Evolutionary conservation across 805 yeast species (phyloP), one percentile per base, ranked within the genome.

Genomic region (Trichomonascus vanleenenianus): DNA sequence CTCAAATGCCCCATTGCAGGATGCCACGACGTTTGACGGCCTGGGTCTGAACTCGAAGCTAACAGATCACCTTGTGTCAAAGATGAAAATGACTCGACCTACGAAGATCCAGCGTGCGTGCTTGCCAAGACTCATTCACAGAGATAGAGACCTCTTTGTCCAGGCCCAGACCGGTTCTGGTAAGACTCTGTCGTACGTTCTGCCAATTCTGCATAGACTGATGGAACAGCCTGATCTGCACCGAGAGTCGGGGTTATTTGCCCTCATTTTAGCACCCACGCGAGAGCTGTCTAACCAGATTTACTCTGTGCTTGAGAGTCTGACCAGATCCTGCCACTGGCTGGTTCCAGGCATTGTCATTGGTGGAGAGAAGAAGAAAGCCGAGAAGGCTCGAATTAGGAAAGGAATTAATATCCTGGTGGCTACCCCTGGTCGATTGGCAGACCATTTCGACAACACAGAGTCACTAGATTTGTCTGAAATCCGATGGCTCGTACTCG

Each of bases 151-250:
- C 64, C 67, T 88, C 46, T 84, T 93, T 54, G 84, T 93, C 40
- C 94, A 88, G 59, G 96, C 99, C 0, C 97, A 94, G 65, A 93
- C 99, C 0, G 99, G 99, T 44, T 89, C 97, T 0, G 99, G 99
- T 64, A 93, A 93, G 64, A 93, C 99, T 0, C 65, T 93, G 46
- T 81, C 97, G 0, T 94, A 85, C 61, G 68, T 83, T 2, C 66
- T 94, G 33, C 99, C 98, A 1, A 81, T 94, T 16, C 63, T 91
- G 51, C 79, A 85, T 52, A 74, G 78, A 48, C 70, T 93, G 37
- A 76, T 87, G 77, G 64, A 71, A 25, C 77, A 78, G 56, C 55
- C 55, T 18, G 67, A 62, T 31, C 60, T 72, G 2, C 63, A 57
- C 38, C 74, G 97, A 54, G 73, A 76, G 12, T 74, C 85, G 11